Percentiles rank a stretch among this genome's conserved stretches.
These are phyloP conservation scores for Porphyrellus cyaneotinctus DNA, from an alignment of 768 basidiomycete species.

Conservation along the genomic window DNA sequence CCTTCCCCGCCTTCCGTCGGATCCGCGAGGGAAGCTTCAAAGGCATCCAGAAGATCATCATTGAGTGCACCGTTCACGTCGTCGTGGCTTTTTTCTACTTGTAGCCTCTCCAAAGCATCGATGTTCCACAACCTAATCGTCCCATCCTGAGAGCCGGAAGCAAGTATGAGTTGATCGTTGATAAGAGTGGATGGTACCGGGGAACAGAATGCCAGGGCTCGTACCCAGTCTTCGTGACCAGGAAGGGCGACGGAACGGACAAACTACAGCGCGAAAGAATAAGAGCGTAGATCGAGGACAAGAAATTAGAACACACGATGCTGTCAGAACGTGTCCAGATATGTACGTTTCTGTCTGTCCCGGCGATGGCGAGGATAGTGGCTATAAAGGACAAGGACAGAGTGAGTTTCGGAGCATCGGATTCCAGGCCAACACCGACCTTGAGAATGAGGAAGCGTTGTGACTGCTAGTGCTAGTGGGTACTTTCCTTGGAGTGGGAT, in stretches of 20 bases:
- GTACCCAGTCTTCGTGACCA: slow-evolving; percentile 97
- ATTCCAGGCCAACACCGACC: slow-evolving; percentile 40
- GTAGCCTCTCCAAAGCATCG: slow-evolving; percentile 37
- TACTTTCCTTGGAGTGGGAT: slow-evolving; percentile 66
- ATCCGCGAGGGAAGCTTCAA: slow-evolving; percentile 77
- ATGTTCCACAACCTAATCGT: slow-evolving; percentile 94
- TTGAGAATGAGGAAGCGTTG: slow-evolving; percentile 60
- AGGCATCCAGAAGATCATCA: slow-evolving; percentile 82
- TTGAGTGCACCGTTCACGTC: slow-evolving; percentile 34
- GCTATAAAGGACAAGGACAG: slow-evolving; percentile 33
- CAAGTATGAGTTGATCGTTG: slow-evolving; percentile 59
- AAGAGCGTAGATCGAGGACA: not conserved
- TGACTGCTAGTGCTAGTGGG: slow-evolving; percentile 66
- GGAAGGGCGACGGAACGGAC: slow-evolving; percentile 53
- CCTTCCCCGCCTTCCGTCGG: slow-evolving; percentile 72
- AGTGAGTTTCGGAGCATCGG: not conserved
- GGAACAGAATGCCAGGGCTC: slow-evolving; percentile 64
- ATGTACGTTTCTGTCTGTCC: slow-evolving; percentile 77
- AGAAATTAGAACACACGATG: slow-evolving; percentile 36
- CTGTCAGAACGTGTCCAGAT: slow-evolving; percentile 69
- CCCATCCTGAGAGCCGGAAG: slow-evolving; percentile 93
- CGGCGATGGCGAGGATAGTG: slow-evolving; percentile 71
- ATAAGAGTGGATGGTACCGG: slow-evolving; percentile 20
- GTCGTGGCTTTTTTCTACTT: slow-evolving; percentile 9
- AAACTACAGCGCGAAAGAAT: slow-evolving; percentile 40